Conservation (phyloP, 2,329 filamentous ascomycete species). For the Atkinsonella hypoxylon region DNA sequence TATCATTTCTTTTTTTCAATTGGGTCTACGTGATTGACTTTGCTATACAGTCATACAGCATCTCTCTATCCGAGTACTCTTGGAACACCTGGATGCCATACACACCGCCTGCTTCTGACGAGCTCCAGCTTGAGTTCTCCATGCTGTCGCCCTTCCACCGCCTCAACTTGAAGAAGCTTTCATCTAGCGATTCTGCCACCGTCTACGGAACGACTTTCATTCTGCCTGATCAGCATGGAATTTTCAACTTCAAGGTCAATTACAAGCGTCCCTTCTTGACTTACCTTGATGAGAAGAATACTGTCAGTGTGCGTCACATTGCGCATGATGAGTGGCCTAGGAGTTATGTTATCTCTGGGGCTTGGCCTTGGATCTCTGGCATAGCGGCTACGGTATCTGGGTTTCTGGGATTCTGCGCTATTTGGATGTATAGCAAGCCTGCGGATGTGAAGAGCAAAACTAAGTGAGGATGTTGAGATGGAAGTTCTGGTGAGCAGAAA, state of each 20-base stretch:
- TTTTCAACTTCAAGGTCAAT: conserved; percentile 97
- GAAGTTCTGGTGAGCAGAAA: not conserved
- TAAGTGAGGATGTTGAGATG: conserved; percentile 15
- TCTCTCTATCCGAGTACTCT: conserved; percentile 78
- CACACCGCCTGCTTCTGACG: conserved; percentile 54
- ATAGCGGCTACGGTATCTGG: conserved; percentile 74
- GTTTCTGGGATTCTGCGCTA: conserved; percentile 70
- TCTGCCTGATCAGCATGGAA: conserved; percentile 92
- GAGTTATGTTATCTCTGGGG: conserved; percentile 78
- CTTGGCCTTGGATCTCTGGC: conserved; percentile 90
- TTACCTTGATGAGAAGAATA: conserved; percentile 84
- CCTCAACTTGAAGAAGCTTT: conserved; percentile 49
- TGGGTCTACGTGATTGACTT: not conserved
- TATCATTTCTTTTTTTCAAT: not conserved
- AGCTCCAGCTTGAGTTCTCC: conserved; percentile 87
- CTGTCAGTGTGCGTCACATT: conserved; percentile 90
- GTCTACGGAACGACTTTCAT: conserved; percentile 67
- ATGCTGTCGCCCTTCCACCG: conserved; percentile 98
- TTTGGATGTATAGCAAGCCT: conserved; percentile 71
- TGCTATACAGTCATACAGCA: conserved; percentile 58
- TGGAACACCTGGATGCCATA: conserved; percentile 68
- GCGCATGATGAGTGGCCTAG: conserved; percentile 95
- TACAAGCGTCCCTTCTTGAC: conserved; percentile 92
- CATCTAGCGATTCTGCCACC: conserved; percentile 52
- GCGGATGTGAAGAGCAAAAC: conserved; percentile 16